A percentile compares a stretch with the other conserved stretches of the same genome.
Evolutionary conservation across 108 stramenopile species (phyloP).

Genomic region (Seminavis robusta): DNA sequence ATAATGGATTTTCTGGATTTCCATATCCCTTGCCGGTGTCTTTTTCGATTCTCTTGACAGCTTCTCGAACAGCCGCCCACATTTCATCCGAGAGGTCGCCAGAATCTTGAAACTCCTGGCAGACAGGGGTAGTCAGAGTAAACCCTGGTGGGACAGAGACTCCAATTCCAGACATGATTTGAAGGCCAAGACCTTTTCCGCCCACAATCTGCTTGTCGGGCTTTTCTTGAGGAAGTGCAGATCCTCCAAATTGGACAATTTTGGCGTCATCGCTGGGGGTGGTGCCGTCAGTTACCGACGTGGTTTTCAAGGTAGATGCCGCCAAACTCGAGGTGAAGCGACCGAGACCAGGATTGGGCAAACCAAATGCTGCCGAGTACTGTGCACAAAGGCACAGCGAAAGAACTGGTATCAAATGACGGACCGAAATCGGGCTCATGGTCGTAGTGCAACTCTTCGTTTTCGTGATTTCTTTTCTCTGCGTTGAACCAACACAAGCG

Average conservation of each 20-base stretch:
- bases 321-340: too few relatives aligned
- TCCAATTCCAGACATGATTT: constrained; percentile 62
- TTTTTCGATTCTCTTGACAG: constrained; percentile 31
- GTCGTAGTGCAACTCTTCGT: too few relatives aligned
- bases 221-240: constrained; percentile 13
- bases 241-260: constrained; percentile 35
- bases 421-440: too few relatives aligned
- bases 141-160: constrained; percentile 84
- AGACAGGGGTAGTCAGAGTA: constrained; percentile 58
- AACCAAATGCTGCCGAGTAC: too few relatives aligned
- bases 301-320: too few relatives aligned
- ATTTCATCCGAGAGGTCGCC: constrained; percentile 46
- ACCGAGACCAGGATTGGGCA: too few relatives aligned
- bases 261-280: too few relatives aligned
- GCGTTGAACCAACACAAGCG: too few relatives aligned
- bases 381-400: too few relatives aligned
- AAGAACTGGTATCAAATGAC: too few relatives aligned
- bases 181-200: constrained; percentile 73
- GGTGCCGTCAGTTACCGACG: too few relatives aligned
- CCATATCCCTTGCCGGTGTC: constrained; percentile 64
- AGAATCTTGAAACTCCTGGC: constrained; percentile 37
- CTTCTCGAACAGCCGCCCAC: constrained; percentile 32
- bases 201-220: constrained; percentile 45
- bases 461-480: too few relatives aligned
- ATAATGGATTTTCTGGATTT: constrained; percentile 51